Base-by-base conservation (phyloP, 2,329 filamentous ascomycete species). In the Colletotrichum incanum region DNA sequence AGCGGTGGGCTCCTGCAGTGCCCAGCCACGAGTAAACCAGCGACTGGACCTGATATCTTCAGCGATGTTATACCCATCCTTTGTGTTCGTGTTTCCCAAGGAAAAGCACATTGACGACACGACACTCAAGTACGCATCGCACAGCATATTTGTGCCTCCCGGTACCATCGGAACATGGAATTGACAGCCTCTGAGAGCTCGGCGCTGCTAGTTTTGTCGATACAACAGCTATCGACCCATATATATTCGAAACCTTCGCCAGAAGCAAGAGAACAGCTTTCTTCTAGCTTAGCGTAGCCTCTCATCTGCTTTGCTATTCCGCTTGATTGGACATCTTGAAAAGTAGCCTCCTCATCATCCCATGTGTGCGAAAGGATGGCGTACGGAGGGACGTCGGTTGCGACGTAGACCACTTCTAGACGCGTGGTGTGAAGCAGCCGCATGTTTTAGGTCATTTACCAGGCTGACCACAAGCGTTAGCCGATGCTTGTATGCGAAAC, bases 141-240 rank as follows among this genome's bases (percentile, higher is more conserved):
- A 41, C 73, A 77, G 50, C 77, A 78, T 0, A 61, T n/a, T 9
- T 26, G 26, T 0, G 75, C 54, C 1, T 62, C 39, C 9, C 43
- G 55, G 23, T 78, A 78, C 76, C 76, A 77, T 6, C 43, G 26
- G 23, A 65, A 75, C 73, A 75, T 58, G 47, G 71, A 75, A 34
- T 73, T 73, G 60, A 76, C 74, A 1, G 72, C 72, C 52, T 77
- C 75, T 9, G 68, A 59, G 7, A 78, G 65, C 65, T 78, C 76
- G 6, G 71, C 62, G 23, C 72, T 74, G 67, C 70, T 76, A 12
- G 71, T 63, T 55, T 77, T 77, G 66, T 77, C 76, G 26, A 77
- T 78, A 68, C 76, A 78, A 67, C 74, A 76, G 0, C 76, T 78
- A 31, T 76, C 76, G 6, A 76, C 65, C 77, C 77, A 78, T 4